These are phyloP conservation scores for Sporothrix phasma DNA, from an alignment of 2,329 filamentous ascomycete species.

Conservation along the genomic window DNA sequence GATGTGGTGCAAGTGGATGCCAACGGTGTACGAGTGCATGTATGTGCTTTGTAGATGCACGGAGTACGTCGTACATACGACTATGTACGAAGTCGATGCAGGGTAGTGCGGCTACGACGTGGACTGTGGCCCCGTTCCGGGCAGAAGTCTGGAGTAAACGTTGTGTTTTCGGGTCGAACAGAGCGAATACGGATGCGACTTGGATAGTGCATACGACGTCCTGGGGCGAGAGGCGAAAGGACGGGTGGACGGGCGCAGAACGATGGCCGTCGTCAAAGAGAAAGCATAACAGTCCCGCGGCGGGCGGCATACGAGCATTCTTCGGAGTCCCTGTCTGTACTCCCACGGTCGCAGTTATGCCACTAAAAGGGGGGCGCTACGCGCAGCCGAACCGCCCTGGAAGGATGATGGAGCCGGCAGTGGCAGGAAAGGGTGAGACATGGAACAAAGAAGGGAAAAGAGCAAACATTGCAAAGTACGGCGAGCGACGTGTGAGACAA, in stretches of 20 bases:
- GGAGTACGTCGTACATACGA: too few relatives aligned
- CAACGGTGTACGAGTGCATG: too few relatives aligned
- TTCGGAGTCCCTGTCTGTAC: too few relatives aligned
- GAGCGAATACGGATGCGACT: neutral
- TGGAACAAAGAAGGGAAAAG: neutral
- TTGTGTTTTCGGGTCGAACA: too few relatives aligned
- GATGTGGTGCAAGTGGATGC: neutral
- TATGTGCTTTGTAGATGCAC: too few relatives aligned
- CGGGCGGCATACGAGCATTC: neutral
- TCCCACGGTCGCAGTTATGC: neutral
- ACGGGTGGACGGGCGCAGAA: neutral
- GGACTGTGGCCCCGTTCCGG: too few relatives aligned
- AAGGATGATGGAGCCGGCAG: neutral
- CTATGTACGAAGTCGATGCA: too few relatives aligned
- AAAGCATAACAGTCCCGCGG: neutral
- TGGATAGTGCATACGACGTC: neutral
- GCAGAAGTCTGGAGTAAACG: too few relatives aligned
- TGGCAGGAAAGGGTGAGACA: neutral
- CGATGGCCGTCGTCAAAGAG: neutral
- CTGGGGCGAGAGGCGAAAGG: neutral
- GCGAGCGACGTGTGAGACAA: neutral
- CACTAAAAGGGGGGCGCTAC: neutral
- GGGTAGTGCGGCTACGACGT: too few relatives aligned
- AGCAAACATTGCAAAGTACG: too few relatives aligned
- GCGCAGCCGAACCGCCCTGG: neutral